These are phyloP conservation scores for Leccinum griseonigrum DNA, from an alignment of 1,284 basidiomycete species.

Conservation along the genomic window DNA sequence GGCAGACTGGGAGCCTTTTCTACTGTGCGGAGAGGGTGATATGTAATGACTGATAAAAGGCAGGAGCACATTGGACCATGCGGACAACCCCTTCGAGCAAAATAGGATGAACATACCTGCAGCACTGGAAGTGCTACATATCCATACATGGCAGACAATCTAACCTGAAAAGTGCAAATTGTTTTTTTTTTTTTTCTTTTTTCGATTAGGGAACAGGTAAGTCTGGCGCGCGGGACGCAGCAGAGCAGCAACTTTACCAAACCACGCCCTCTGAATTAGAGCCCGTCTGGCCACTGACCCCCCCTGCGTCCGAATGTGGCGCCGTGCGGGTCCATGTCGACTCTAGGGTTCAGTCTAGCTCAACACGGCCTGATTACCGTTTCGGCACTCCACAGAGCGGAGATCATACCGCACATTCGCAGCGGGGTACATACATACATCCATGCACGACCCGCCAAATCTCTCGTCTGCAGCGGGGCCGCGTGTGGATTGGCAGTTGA, in stretches of 20 bases:
- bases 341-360: slow-evolving; percentile 8
- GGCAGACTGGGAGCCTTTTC: slow-evolving; percentile 17
- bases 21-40: slow-evolving; percentile 14
- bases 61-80: slow-evolving; percentile 23
- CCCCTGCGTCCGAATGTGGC: slow-evolving; percentile 7
- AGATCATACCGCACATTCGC: slow-evolving; percentile 10
- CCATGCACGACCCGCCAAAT: background rate
- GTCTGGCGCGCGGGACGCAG: slow-evolving; percentile 13
- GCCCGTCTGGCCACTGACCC: slow-evolving; percentile 1
- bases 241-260: slow-evolving; percentile 27
- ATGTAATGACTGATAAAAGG: slow-evolving; percentile 17
- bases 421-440: background rate
- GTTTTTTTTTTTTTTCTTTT: background rate
- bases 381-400: slow-evolving; percentile 5
- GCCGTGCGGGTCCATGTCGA: slow-evolving; percentile 7
- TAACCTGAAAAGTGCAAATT: slow-evolving; percentile 36
- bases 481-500: background rate
- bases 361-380: background rate
- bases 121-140: slow-evolving; percentile 10
- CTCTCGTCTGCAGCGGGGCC: slow-evolving; percentile 5
- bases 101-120: slow-evolving; percentile 14
- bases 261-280: slow-evolving; percentile 22
- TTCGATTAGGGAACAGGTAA: slow-evolving; percentile 24
- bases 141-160: slow-evolving; percentile 29
- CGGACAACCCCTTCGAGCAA: slow-evolving; percentile 24